A percentile compares a stretch with the other conserved stretches of the same genome.
Conservation (phyloP, 2,329 filamentous ascomycete species). For the Colletotrichum shisoi region DNA sequence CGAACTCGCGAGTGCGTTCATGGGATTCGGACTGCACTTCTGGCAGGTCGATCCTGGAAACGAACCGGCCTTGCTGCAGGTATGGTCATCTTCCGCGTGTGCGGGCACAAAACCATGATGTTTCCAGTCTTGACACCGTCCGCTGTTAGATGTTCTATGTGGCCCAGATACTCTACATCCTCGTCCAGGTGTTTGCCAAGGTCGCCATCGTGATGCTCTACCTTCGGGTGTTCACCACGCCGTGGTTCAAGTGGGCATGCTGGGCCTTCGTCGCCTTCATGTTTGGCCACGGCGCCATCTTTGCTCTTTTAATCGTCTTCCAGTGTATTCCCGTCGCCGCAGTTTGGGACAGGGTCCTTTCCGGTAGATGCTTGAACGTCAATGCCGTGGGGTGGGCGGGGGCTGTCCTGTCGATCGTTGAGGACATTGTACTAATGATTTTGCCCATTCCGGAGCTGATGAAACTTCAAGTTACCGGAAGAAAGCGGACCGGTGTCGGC, state of each 20-base stretch:
- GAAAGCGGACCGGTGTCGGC: too few relatives aligned
- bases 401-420: not conserved
- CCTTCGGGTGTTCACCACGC: constrained; percentile 37
- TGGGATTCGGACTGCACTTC: constrained; percentile 42
- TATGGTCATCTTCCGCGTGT: too few relatives aligned
- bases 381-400: too few relatives aligned
- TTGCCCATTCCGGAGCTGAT: too few relatives aligned
- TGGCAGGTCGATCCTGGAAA: constrained; percentile 40
- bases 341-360: too few relatives aligned
- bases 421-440: not conserved
- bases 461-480: too few relatives aligned
- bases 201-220: constrained; percentile 43
- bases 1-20: not conserved
- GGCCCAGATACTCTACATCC: constrained; percentile 41
- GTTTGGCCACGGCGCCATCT: constrained; percentile 37
- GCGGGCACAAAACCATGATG: too few relatives aligned
- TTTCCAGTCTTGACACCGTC: too few relatives aligned
- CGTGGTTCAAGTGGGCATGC: constrained; percentile 32
- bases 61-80: too few relatives aligned
- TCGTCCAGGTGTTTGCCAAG: constrained; percentile 42
- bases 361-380: too few relatives aligned
- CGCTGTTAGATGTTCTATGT: constrained; percentile 28
- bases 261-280: constrained; percentile 25
- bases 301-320: constrained; percentile 38
- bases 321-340: too few relatives aligned